Evolutionary conservation across 331 rosid genomes (phyloP).

Genomic region (Quercus phellos): DNA sequence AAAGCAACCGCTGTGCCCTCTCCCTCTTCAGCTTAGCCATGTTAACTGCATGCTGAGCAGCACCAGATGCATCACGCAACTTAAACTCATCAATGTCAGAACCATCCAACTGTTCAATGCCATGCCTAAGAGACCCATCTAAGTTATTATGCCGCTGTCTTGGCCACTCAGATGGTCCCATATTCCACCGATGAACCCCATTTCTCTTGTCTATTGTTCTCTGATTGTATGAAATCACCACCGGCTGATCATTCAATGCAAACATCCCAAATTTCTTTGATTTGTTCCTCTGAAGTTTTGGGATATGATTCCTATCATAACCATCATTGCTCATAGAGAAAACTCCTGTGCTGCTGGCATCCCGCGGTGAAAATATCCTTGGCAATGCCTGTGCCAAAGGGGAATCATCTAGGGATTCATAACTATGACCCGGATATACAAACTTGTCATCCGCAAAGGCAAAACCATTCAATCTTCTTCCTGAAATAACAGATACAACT

Average conservation of each 20-base stretch:
- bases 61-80: constrained; percentile 55
- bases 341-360: constrained; percentile 40
- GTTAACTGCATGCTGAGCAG: constrained; percentile 58
- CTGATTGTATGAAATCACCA: constrained; percentile 28
- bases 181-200: constrained; percentile 40
- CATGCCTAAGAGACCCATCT: constrained; percentile 45
- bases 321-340: constrained; percentile 40
- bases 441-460: constrained; percentile 58
- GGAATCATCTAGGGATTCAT: constrained; percentile 75
- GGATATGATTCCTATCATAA: constrained; percentile 45
- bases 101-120: constrained; percentile 49
- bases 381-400: constrained; percentile 56
- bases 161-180: constrained; percentile 36
- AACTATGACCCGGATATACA: constrained; percentile 50
- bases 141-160: constrained; percentile 34
- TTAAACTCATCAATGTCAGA: constrained; percentile 59
- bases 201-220: constrained; percentile 47
- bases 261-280: constrained; percentile 45
- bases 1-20: constrained; percentile 58
- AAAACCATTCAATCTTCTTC: constrained; percentile 68
- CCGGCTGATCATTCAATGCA: constrained; percentile 36
- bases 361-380: constrained; percentile 57
- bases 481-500: constrained; percentile 42
- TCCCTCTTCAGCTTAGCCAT: constrained; percentile 66
- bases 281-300: constrained; percentile 48